These are phyloP conservation scores for Aphanomyces invadans DNA, from an alignment of 352 stramenopile species.

Conservation along the genomic window DNA sequence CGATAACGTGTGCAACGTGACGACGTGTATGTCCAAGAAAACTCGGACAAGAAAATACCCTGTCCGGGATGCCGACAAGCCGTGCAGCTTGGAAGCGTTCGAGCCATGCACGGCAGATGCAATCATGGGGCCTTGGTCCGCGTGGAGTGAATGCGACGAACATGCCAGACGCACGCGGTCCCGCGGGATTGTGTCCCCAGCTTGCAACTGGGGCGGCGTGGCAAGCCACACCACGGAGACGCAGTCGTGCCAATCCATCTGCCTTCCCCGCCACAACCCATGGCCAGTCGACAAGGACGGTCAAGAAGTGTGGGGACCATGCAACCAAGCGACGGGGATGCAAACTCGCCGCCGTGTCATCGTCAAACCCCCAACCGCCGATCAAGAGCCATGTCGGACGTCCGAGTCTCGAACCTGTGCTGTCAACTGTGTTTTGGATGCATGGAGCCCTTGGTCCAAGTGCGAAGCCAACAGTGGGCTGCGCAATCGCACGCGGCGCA, in stretches of 20 bases:
- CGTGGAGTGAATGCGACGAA: not conserved
- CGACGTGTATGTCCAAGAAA: constrained; percentile 1
- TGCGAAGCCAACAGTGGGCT: constrained; percentile 39
- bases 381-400: constrained; percentile 31
- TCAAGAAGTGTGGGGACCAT: constrained; percentile 21
- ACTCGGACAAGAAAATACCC: not conserved
- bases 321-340: constrained; percentile 36
- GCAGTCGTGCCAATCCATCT: constrained; percentile 1
- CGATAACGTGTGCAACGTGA: not conserved
- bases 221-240: constrained; percentile 10
- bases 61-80: constrained; percentile 2
- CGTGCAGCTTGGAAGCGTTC: not conserved
- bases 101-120: constrained; percentile 5
- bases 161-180: not conserved
- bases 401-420: constrained; percentile 39
- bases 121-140: constrained; percentile 10
- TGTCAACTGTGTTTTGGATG: constrained; percentile 42
- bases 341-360: constrained; percentile 38
- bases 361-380: constrained; percentile 28
- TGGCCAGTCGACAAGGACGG: not conserved
- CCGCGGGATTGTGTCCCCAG: not conserved
- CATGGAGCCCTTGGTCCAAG: constrained; percentile 43
- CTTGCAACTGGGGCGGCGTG: not conserved
- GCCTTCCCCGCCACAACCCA: not conserved
- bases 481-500: constrained; percentile 31